Evolutionary conservation across 257 asterid genomes (phyloP), one percentile per base, ranked within the genome.

Genomic region (Jacaranda mimosifolia): DNA sequence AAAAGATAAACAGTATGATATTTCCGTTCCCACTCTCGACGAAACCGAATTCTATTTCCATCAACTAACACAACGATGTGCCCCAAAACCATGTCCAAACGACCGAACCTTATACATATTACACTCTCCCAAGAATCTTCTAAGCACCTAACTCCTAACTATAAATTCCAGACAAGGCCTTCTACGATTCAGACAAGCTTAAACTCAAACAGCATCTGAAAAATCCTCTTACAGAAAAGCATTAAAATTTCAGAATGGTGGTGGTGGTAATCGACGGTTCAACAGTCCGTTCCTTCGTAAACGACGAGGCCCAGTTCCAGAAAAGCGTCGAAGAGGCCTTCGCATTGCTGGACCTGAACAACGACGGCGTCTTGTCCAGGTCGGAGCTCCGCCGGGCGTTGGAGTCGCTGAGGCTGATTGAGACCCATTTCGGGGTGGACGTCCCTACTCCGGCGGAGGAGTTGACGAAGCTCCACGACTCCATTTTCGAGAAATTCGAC

Each of bases 241-340:
- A 3, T 53, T n/a, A 17, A 15, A 15, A 6, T 4, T 6, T 51
- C 57, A 51, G 3, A n/a, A 88, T 90, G 96, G 92, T 86, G 4
- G 86, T 90, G 1, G 88, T 90, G 18, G 76, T 88, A 40, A 84
- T 90, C 53, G 96, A 90, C 72, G 96, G 94, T 4, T 82, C 94
- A 59, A 88, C 94, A 0, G 83, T 90, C 13, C 84, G 76, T 0
- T 74, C 67, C 57, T 90, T 88, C 84, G 88, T 87, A 0, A 72
- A 77, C 76, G 80, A 90, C 85, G 94, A 84, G 12, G 46, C 79
- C 9, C 80, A 75, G 19, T 90, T 90, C 86, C 71, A 76, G 63
- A 87, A 83, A 15, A 78, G 85, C 69, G 56, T 85, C 0, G 85
- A 82, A 32, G 89, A 90, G 12, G 82, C 85, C 17, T 90, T 90